Evolutionary conservation across 768 basidiomycete genomes (phyloP).

Genomic region (Tulasnella sp.): DNA sequence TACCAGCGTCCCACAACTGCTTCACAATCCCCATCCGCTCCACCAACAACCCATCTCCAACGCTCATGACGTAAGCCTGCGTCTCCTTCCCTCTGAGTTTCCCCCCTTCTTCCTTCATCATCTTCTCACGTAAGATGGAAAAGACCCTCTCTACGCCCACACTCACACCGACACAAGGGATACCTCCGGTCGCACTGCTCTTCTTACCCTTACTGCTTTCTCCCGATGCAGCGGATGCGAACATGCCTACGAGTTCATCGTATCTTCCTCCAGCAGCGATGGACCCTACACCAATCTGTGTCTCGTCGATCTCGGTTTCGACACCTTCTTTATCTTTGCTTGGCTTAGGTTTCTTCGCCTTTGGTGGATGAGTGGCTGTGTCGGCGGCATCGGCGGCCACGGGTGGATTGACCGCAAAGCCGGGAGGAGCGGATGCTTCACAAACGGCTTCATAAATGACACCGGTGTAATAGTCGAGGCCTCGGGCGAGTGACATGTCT

Average conservation of each 20-base stretch:
- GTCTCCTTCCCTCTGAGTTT: slow-evolving; percentile 66
- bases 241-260: slow-evolving; percentile 88
- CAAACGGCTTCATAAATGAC: slow-evolving; percentile 96
- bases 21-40: slow-evolving; percentile 74
- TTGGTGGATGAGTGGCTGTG: slow-evolving; percentile 26
- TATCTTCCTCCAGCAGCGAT: slow-evolving; percentile 98
- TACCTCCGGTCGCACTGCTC: slow-evolving; percentile 31
- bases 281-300: slow-evolving; percentile 90
- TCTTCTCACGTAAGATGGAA: slow-evolving; percentile 74
- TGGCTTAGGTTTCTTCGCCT: slow-evolving; percentile 23
- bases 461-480: slow-evolving; percentile 97
- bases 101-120: slow-evolving; percentile 52
- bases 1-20: slow-evolving; percentile 73
- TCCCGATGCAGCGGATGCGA: slow-evolving; percentile 69
- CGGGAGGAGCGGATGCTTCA: slow-evolving; percentile 87
- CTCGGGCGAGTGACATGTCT: slow-evolving; percentile 93
- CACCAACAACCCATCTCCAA: slow-evolving; percentile 78
- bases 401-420: slow-evolving; percentile 38
- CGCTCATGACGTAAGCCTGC: slow-evolving; percentile 86
- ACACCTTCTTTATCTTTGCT: slow-evolving; percentile 36
- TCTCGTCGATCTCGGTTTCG: slow-evolving; percentile 85
- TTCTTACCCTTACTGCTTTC: slow-evolving; percentile 48
- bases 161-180: slow-evolving; percentile 88
- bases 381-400: slow-evolving; percentile 28
- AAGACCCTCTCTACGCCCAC: slow-evolving; percentile 93